Percentiles rank a stretch among this genome's conserved stretches.
Conservation (phyloP, 306 rosid species). For the Mimosa bimucronata region DNA sequence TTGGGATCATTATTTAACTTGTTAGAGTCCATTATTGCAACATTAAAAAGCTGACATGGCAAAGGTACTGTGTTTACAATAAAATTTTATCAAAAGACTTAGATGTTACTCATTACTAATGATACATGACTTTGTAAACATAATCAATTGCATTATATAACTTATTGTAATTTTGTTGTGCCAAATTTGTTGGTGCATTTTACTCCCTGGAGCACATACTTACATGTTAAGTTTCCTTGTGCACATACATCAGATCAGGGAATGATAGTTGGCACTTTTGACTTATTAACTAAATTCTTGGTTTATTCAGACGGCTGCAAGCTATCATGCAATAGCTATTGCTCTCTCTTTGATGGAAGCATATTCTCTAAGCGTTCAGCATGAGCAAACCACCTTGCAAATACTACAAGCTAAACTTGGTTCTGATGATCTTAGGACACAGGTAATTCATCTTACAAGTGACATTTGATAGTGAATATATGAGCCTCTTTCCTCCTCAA, state of each 20-base stretch:
- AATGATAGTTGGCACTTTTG: constrained; percentile 4
- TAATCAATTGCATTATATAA: constrained; percentile 10
- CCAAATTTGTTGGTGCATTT: constrained; percentile 14
- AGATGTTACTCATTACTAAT: constrained; percentile 9
- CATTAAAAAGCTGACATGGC: not conserved
- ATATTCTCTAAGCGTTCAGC: constrained; percentile 92
- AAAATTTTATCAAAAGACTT: not conserved
- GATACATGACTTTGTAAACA: constrained; percentile 14
- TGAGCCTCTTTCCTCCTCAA: constrained; percentile 23
- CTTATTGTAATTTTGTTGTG: not conserved
- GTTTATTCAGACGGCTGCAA: constrained; percentile 89
- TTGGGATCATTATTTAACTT: not conserved
- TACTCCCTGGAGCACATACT: not conserved
- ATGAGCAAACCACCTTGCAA: constrained; percentile 95
- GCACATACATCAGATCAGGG: constrained; percentile 25
- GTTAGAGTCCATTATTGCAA: not conserved
- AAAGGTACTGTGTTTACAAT: not conserved
- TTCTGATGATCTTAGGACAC: constrained; percentile 91
- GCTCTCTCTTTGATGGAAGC: constrained; percentile 99
- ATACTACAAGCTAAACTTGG: constrained; percentile 98
- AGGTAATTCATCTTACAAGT: constrained; percentile 51
- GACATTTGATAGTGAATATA: constrained; percentile 17
- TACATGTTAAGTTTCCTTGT: constrained; percentile 27
- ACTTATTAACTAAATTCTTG: constrained; percentile 33
- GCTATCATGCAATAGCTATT: constrained; percentile 98